Base-by-base conservation (phyloP, 1,139 yeast species). In the Hemisphaericaspora subhashii region DNA sequence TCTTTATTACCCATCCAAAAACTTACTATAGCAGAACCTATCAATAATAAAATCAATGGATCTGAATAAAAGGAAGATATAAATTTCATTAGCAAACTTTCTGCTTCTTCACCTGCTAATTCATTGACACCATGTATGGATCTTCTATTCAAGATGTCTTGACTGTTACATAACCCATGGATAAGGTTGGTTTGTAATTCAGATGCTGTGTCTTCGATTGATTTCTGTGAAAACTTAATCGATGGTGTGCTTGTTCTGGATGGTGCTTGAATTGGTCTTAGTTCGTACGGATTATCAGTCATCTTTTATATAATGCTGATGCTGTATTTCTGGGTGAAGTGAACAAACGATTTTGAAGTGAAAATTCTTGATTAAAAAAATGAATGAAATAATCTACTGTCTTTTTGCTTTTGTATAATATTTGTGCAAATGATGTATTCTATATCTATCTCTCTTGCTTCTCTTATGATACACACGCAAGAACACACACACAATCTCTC, bases 1-100 rank as follows among this genome's bases (percentile, higher is more conserved):
- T 90, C 97, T 28, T 81, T 79, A 62, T 92, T 92, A 17, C 96
- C 95, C 94, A 92, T 86, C 57, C 86, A 64, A 51, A 92, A 84
- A 48, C 94, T 83, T 26, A 92, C 72, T 3, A 75, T 74, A 0
- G 98, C 96, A 0, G 96, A 87, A 0, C 94, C 97, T 33, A 89
- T 86, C 53, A 92, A 72, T 41, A 92, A 67, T 52, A 92, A 67
- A 47, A 92, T 90, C 62, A 92, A 72, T 13, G 96, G 96, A 63
- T 90, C 95, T 51, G 85, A 92, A 53, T 86, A 83, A 56, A 92
- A 90, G 39, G 83, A 87, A 40, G 83, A 72, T 17, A 88, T 40
- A 53, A 92, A 92, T 58, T 86, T 85, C 65, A 76, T 62, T 12
- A 77, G 43, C 36, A 90, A 55, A 42, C 79, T 77, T 50, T 90